phyloP scores from a whole-genome alignment of 2,329 filamentous ascomycete genomes.

The Curvularia sp. region DNA sequence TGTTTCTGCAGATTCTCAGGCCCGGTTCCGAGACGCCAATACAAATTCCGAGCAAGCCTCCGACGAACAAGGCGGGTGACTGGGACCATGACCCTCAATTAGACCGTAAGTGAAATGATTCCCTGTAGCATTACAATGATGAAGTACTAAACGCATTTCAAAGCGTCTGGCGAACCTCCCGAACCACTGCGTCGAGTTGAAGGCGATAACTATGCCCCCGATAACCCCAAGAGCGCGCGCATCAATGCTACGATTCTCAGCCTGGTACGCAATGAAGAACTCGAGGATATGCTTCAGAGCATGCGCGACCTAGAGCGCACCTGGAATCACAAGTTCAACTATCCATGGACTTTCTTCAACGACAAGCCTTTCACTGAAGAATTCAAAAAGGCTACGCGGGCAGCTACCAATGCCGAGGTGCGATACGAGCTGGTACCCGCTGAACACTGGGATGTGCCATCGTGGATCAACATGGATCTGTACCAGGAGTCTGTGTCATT shows the following conservation, averaged over 20 bases:
- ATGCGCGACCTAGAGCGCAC: slow-evolving; percentile 93
- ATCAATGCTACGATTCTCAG: slow-evolving; percentile 93
- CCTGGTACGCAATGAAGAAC: slow-evolving; percentile 89
- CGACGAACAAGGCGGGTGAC: slow-evolving; percentile 59
- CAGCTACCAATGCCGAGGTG: slow-evolving; percentile 85
- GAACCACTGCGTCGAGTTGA: slow-evolving; percentile 73
- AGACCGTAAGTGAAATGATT: slow-evolving; percentile 70
- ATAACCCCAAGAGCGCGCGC: slow-evolving; percentile 76
- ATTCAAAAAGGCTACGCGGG: slow-evolving; percentile 83
- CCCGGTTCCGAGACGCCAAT: slow-evolving; percentile 59
- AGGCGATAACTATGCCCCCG: slow-evolving; percentile 77
- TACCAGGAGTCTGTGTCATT: slow-evolving; percentile 84
- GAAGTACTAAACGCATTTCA: slow-evolving; percentile 16
- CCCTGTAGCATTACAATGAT: neutral
- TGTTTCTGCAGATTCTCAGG: slow-evolving; percentile 77
- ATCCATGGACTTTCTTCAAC: slow-evolving; percentile 99
- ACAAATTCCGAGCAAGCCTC: slow-evolving; percentile 40
- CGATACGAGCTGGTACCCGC: slow-evolving; percentile 88
- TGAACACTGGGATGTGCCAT: slow-evolving; percentile 91
- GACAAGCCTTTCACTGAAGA: slow-evolving; percentile 91
- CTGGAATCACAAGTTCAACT: slow-evolving; percentile 99
- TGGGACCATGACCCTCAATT: slow-evolving; percentile 83
- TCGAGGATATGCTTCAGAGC: slow-evolving; percentile 80
- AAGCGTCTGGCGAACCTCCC: slow-evolving; percentile 83
- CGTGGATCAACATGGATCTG: slow-evolving; percentile 89